A percentile compares a stretch with the other conserved stretches of the same genome.
Evolutionary conservation across 1,284 basidiomycete species (phyloP).

Genomic region (Anthracocystis panici-leucophaei): DNA sequence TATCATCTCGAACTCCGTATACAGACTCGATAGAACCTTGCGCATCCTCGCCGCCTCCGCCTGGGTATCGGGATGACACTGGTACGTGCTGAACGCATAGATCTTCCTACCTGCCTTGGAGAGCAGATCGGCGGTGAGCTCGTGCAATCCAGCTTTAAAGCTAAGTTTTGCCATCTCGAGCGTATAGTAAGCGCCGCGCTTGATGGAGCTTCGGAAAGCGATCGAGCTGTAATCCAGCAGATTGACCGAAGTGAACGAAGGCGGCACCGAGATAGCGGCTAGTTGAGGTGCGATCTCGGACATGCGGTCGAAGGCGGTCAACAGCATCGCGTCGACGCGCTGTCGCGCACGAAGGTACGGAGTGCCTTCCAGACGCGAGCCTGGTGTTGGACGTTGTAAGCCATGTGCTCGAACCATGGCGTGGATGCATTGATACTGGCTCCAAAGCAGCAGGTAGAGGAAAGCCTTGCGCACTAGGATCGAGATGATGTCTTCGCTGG

Average conservation of each 20-base stretch:
- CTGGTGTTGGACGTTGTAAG: conserved; percentile 26
- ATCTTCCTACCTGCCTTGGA: conserved; percentile 33
- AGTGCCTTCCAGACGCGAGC: conserved; percentile 19
- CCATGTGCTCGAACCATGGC: conserved; percentile 33
- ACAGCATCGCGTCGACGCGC: conserved; percentile 30
- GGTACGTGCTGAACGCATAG: conserved; percentile 44
- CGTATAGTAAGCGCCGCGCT: conserved; percentile 31
- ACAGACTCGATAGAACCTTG: conserved; percentile 20
- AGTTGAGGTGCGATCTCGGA: conserved; percentile 37
- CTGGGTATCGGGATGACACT: conserved; percentile 39
- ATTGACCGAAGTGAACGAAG: conserved; percentile 25
- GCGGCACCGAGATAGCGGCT: conserved; percentile 30
- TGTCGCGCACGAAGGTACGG: conserved; percentile 34
- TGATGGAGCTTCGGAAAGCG: conserved; percentile 39
- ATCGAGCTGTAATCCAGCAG: conserved; percentile 46
- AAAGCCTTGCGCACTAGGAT: conserved; percentile 42
- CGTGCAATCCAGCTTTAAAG: conserved; percentile 30
- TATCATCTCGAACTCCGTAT: conserved; percentile 43
- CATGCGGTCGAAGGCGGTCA: conserved; percentile 34
- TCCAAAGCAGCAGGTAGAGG: conserved; percentile 31
- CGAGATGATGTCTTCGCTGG: conserved; percentile 37
- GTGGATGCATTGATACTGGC: conserved; percentile 40
- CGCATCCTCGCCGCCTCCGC: conserved; percentile 34
- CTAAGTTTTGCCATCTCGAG: conserved; percentile 44
- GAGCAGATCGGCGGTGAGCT: conserved; percentile 41